Percentiles rank a stretch among this genome's conserved stretches.
phyloP scores from a whole-genome alignment of 1,139 yeast species.

The Meyerozyma elateridarum region DNA sequence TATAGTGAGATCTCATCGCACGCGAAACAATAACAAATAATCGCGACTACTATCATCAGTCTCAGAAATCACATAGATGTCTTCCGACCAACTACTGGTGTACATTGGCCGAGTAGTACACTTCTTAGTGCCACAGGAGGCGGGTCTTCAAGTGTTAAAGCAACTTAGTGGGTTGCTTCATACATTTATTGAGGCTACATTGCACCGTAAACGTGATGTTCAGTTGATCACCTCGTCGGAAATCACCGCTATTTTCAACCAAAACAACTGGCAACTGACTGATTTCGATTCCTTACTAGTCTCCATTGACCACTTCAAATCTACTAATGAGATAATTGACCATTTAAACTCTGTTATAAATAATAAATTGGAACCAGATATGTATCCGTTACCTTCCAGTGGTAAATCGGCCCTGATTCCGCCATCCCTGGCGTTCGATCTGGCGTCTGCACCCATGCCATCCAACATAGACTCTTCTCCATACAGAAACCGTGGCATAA shows the following conservation, averaged over 20 bases:
- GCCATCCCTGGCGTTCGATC: no score
- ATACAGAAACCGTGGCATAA: no score
- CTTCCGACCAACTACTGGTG: conserved; percentile 2
- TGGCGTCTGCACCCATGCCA: no score
- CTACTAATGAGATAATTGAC: neutral
- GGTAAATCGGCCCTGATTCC: no score
- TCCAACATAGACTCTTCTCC: neutral
- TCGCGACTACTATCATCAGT: conserved; percentile 2
- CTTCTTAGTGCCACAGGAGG: neutral
- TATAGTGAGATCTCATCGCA: neutral
- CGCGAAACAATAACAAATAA: neutral
- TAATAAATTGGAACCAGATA: neutral
- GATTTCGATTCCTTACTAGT: neutral
- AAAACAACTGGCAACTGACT: neutral
- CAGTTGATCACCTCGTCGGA: neutral
- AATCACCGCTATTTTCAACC: neutral
- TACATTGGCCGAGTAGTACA: conserved; percentile 2
- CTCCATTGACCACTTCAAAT: neutral
- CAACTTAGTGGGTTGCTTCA: neutral
- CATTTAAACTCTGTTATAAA: neutral
- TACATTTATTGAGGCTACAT: neutral
- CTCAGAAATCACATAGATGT: neutral
- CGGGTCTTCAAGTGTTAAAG: neutral
- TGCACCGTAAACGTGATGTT: neutral
- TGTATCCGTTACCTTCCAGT: neutral